These are phyloP conservation scores for Podospora didyma DNA, from an alignment of 495 filamentous ascomycete species.

Conservation along the genomic window DNA sequence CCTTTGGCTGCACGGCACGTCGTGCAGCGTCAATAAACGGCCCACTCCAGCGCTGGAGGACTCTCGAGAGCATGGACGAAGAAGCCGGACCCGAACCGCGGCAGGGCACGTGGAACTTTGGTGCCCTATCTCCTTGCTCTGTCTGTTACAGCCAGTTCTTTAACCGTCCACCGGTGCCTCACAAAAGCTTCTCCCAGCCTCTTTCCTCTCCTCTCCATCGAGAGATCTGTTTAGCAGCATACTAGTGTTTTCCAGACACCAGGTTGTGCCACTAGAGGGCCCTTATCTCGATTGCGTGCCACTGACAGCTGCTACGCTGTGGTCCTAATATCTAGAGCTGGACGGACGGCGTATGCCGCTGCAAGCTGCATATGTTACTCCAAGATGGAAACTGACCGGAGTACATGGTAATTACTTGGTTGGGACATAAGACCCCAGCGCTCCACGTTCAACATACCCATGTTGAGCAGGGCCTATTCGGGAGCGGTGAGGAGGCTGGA, in stretches of 20 bases:
- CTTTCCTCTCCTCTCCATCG: conserved; percentile 1
- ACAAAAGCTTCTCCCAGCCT: not conserved
- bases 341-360: conserved; percentile 8
- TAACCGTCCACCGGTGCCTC: conserved; percentile 10
- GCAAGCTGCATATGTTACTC: conserved; percentile 6
- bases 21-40: not conserved
- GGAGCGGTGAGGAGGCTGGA: not conserved
- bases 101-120: conserved; percentile 1
- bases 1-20: not conserved
- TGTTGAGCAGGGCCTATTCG: not conserved
- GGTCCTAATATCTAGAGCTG: conserved; percentile 1
- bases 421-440: not conserved
- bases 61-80: not conserved
- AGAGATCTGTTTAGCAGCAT: too few relatives aligned
- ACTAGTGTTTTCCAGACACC: not conserved
- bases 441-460: not conserved
- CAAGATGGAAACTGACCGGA: not conserved
- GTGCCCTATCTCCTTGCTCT: conserved; percentile 1
- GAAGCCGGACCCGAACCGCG: not conserved
- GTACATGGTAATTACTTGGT: conserved; percentile 1
- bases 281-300: conserved; percentile 12
- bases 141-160: conserved; percentile 8
- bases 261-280: not conserved
- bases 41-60: not conserved
- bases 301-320: conserved; percentile 1